Percentiles rank a stretch among this genome's conserved stretches.
Conservation (phyloP, 2,329 filamentous ascomycete genomes). For the Aspergillus terreus region DNA sequence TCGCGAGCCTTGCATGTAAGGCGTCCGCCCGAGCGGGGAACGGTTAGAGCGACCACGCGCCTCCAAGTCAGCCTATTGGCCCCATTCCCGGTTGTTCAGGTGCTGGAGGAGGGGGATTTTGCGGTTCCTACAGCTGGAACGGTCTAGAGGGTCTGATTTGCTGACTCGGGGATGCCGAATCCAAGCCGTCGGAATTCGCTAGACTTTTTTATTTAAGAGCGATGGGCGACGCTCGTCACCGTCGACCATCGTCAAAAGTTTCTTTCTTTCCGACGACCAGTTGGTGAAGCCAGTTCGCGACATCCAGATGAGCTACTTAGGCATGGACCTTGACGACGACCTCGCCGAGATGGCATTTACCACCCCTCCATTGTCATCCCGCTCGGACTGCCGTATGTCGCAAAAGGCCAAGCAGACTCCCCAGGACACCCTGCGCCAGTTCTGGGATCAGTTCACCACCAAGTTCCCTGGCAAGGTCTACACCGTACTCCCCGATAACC, state of each 20-base stretch:
- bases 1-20: background rate
- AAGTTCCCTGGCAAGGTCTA: conserved; percentile 70
- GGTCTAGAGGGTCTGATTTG: background rate
- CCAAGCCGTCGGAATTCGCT: background rate
- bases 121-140: background rate
- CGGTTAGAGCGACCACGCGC: background rate
- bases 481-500: conserved; percentile 66
- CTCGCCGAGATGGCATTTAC: conserved; percentile 17
- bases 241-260: too few relatives aligned
- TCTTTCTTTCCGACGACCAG: too few relatives aligned
- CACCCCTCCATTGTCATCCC: conserved; percentile 25
- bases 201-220: background rate
- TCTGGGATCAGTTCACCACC: conserved; percentile 69
- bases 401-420: conserved; percentile 52
- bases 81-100: background rate
- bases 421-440: conserved; percentile 66
- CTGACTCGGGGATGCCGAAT: background rate
- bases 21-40: background rate
- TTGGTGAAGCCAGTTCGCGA: background rate
- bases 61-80: background rate
- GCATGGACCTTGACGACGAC: conserved; percentile 31
- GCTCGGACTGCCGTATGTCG: conserved; percentile 29
- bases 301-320: too few relatives aligned
- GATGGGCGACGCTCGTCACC: background rate
- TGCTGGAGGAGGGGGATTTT: background rate